phyloP scores from a whole-genome alignment of 805 yeast genomes.

The Zygotorulaspora chibaensis region DNA sequence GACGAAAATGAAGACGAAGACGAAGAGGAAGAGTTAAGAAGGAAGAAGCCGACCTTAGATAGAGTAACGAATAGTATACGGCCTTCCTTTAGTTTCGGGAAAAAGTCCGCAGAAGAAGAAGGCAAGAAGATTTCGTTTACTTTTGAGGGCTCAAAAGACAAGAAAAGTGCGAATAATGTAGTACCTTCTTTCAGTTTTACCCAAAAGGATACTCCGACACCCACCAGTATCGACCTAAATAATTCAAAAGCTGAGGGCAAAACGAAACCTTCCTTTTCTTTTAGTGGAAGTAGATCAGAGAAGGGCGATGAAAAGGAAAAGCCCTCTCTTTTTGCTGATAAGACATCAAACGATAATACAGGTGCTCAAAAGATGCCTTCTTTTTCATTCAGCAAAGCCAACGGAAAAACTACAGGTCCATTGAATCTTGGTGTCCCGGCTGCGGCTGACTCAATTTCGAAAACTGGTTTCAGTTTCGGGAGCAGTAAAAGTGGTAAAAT shows the following conservation, averaged over 20 bases:
- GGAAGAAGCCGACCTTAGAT: slow-evolving; percentile 4
- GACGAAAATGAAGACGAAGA: slow-evolving; percentile 6
- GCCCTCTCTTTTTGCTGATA: slow-evolving; percentile 9
- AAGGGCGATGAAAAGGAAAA: not conserved
- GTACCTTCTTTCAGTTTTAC: slow-evolving; percentile 14
- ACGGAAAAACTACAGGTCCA: not conserved
- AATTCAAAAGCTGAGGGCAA: slow-evolving; percentile 3
- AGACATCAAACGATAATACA: not conserved
- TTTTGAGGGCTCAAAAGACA: slow-evolving; percentile 8
- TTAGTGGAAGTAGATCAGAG: slow-evolving; percentile 1
- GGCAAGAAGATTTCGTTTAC: not conserved
- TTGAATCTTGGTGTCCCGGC: too few relatives aligned
- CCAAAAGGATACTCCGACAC: not conserved
- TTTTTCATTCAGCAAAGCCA: slow-evolving; percentile 9
- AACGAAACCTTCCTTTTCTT: slow-evolving; percentile 9
- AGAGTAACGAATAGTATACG: not conserved
- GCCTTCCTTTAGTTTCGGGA: slow-evolving; percentile 13
- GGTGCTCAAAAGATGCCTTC: slow-evolving; percentile 1
- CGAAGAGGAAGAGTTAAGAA: slow-evolving; percentile 8
- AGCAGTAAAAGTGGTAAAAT: not conserved
- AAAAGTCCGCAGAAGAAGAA: slow-evolving; percentile 1
- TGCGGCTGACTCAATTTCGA: not conserved
- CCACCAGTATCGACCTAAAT: not conserved
- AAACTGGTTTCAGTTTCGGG: slow-evolving; percentile 11
- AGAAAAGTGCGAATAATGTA: slow-evolving; percentile 1